phyloP scores from a whole-genome alignment of 106 monocot species.

The Dendrobium chrysotoxum region DNA sequence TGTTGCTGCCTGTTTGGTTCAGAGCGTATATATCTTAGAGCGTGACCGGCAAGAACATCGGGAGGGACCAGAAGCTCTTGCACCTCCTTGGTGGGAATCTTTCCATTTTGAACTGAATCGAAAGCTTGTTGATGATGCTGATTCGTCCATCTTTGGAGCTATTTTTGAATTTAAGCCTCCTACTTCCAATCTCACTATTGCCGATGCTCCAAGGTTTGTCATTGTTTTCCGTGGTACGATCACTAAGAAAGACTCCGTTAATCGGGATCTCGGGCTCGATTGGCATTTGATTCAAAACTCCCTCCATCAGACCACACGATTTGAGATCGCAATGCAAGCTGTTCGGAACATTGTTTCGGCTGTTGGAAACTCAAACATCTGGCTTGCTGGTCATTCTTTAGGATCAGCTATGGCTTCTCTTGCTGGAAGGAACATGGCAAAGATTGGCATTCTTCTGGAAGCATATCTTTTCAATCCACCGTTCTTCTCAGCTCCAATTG shows the following conservation, averaged over 20 bases:
- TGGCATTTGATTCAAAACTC: constrained; percentile 59
- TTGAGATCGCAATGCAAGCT: constrained; percentile 67
- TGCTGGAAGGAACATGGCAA: constrained; percentile 76
- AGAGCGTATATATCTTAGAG: constrained; percentile 74
- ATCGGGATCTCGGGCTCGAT: constrained; percentile 58
- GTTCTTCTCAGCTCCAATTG: constrained; percentile 76
- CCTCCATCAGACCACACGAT: constrained; percentile 65
- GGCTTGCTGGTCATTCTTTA: constrained; percentile 88
- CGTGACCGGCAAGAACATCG: constrained; percentile 64
- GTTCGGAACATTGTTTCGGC: constrained; percentile 49
- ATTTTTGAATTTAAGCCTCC: constrained; percentile 52
- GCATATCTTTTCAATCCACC: constrained; percentile 91
- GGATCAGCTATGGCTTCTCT: constrained; percentile 75
- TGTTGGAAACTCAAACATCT: constrained; percentile 42
- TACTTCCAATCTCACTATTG: constrained; percentile 14
- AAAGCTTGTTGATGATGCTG: constrained; percentile 72
- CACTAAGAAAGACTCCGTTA: constrained; percentile 46
- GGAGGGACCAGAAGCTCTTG: constrained; percentile 37
- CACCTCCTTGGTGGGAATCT: constrained; percentile 85
- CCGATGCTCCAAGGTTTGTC: constrained; percentile 53
- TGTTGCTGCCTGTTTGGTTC: constrained; percentile 82
- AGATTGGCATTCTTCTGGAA: constrained; percentile 44
- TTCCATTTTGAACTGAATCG: constrained; percentile 66
- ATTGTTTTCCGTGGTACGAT: constrained; percentile 88
- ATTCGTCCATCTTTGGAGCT: constrained; percentile 81